Conservation (phyloP, 148 eudicot species). For the Mesembryanthemum crystallinum region DNA sequence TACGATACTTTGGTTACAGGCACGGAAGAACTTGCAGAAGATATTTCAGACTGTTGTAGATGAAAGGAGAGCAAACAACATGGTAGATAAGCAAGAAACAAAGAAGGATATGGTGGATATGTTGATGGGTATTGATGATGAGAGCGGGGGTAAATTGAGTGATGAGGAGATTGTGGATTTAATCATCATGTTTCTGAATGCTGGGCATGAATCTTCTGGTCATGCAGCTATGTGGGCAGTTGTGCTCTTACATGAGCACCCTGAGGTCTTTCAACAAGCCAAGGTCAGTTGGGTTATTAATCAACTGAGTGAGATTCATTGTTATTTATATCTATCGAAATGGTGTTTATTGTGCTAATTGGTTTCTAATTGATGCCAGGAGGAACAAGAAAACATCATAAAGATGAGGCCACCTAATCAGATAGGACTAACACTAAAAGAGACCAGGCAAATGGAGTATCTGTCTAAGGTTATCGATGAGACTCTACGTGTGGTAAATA, state of each 20-base stretch:
- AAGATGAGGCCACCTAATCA: constrained; percentile 35
- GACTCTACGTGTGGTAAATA: constrained; percentile 42
- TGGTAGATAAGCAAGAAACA: neutral
- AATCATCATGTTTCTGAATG: constrained; percentile 40
- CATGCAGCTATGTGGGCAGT: constrained; percentile 55
- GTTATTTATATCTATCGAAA: neutral
- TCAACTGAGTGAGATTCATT: neutral
- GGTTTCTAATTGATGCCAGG: constrained; percentile 25
- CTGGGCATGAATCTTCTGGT: constrained; percentile 59
- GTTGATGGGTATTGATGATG: constrained; percentile 38
- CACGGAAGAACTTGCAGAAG: constrained; percentile 45
- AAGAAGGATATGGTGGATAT: constrained; percentile 50
- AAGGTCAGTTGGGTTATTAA: constrained; percentile 31
- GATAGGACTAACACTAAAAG: constrained; percentile 36
- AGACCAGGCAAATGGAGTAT: constrained; percentile 45
- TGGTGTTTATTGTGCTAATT: neutral
- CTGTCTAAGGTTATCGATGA: constrained; percentile 51
- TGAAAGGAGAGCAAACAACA: constrained; percentile 26
- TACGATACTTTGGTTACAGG: constrained; percentile 23
- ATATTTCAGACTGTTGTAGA: constrained; percentile 36
- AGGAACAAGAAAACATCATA: constrained; percentile 46
- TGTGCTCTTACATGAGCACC: constrained; percentile 40
- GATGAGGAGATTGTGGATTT: constrained; percentile 53
- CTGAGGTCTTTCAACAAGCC: constrained; percentile 40
- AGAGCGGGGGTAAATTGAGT: constrained; percentile 42